Base-by-base conservation (phyloP, 2,329 filamentous ascomycete species). In the Pseudohalonectria lignicola region DNA sequence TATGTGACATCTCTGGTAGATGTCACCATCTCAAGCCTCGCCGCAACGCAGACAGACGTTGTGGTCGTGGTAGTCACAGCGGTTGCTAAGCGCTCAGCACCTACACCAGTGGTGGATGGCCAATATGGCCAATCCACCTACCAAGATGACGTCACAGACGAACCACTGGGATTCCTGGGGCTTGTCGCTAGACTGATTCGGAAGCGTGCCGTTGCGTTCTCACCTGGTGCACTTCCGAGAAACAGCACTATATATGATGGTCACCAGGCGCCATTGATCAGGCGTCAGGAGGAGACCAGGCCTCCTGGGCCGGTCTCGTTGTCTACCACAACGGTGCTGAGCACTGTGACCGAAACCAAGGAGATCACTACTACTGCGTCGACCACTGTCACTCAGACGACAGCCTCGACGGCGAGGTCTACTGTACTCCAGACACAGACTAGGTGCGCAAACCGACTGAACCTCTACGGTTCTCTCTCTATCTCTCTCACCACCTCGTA, bases 11-110 rank as follows among this genome's bases (percentile, higher is more conserved):
- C 44, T 0, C 20, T 45, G 13, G 31, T 41, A 25, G 32, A 37
- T 5, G 35, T 47, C 21, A 48, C 46, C 6, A 28, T 43, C 18
- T 49, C 45, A 18, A 39, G 41, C 25, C 38, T 16, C n/a, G 32
- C 23, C 2, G 39, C 40, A 12, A 51, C 47, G 2, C 40, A 50
- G 29, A 51, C 49, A 5, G 48, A 41, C 21, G 16, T 41, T 17
- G 25, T 13, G 16, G 21, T 31, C 23, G 40, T 41, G 30, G 39
- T 36, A 15, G 32, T 32, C 18, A 41, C 40, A 8, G 36, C 32
- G 13, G 16, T 34, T 11, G 36, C 3, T 7, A 26, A 29, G 13
- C 13, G 37, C 34, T 25, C 35, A 19, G 18, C 26, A 15, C 17
- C 36, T 18, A 28, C 25, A 21, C 26, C 17, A 29, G 26, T 26